Percentiles rank a stretch among this genome's conserved stretches.
Conservation (phyloP, 2,329 filamentous ascomycete species). For the Corinectria fuckeliana region DNA sequence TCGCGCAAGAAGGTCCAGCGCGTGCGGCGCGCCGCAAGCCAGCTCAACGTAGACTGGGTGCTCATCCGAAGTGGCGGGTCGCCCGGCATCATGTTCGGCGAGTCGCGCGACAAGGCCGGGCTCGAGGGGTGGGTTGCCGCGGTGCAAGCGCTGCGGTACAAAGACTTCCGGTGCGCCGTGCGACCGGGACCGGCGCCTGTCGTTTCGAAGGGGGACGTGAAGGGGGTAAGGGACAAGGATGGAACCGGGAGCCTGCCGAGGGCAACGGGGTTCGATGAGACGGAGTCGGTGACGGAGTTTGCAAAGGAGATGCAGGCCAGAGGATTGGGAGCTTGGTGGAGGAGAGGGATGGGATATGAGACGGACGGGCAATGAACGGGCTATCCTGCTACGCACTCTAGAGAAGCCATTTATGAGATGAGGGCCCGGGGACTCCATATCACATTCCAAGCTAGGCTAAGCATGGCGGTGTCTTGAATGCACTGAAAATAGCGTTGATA, state of each 20-base stretch:
- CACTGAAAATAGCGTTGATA: slow-evolving; percentile 3
- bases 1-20: slow-evolving; percentile 72
- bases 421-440: background rate
- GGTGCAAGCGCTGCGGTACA: slow-evolving; percentile 72
- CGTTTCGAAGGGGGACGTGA: slow-evolving; percentile 1
- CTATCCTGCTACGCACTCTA: no score
- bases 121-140: slow-evolving; percentile 69
- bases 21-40: slow-evolving; percentile 67
- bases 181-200: slow-evolving; percentile 50
- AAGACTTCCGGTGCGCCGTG: slow-evolving; percentile 71
- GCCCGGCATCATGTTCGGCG: slow-evolving; percentile 82
- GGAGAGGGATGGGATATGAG: slow-evolving; percentile 67
- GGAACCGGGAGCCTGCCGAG: background rate
- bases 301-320: slow-evolving; percentile 64
- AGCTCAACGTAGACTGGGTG: slow-evolving; percentile 63
- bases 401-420: no score
- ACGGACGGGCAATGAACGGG: slow-evolving; percentile 7
- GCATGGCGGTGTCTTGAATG: slow-evolving; percentile 5
- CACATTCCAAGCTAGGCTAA: background rate
- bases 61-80: slow-evolving; percentile 71
- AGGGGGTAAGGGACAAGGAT: background rate
- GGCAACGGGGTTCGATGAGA: slow-evolving; percentile 57
- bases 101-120: slow-evolving; percentile 58
- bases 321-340: slow-evolving; percentile 71
- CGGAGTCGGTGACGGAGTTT: slow-evolving; percentile 70